Percentiles rank a stretch among this genome's conserved stretches.
These are phyloP conservation scores for Corchorus olitorius DNA, from an alignment of 345 rosid species.

Conservation along the genomic window DNA sequence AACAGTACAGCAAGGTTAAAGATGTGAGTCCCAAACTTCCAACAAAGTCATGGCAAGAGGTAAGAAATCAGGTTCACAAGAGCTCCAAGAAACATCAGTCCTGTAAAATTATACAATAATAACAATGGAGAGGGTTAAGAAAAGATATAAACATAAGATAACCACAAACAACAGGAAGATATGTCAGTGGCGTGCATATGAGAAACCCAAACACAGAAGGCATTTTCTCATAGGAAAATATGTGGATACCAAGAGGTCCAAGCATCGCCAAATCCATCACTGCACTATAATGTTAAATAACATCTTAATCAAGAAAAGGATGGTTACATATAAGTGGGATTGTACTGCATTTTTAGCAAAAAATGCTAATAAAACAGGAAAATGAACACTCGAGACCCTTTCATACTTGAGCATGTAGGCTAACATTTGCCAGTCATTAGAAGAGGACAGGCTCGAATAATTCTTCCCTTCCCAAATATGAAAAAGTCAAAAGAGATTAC, in stretches of 20 bases:
- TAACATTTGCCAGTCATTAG: background rate
- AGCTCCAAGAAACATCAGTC: constrained; percentile 95
- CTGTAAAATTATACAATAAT: constrained; percentile 65
- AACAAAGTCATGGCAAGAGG: constrained; percentile 92
- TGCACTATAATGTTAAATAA: constrained; percentile 10
- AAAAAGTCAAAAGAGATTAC: constrained; percentile 23
- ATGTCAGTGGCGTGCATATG: background rate
- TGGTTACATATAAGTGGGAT: background rate
- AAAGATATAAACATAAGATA: constrained; percentile 26
- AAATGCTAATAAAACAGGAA: background rate
- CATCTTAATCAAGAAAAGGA: constrained; percentile 12
- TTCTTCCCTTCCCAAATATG: constrained; percentile 27
- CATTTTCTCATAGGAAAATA: constrained; percentile 4
- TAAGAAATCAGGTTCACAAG: constrained; percentile 89
- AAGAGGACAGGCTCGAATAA: constrained; percentile 19
- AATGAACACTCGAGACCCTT: background rate
- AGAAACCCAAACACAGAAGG: background rate
- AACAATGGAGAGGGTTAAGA: constrained; percentile 55
- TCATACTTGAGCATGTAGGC: background rate
- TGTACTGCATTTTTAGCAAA: background rate
- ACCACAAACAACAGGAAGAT: constrained; percentile 24
- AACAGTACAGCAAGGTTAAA: constrained; percentile 98
- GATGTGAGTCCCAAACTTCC: constrained; percentile 99
- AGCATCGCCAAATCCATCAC: constrained; percentile 18
- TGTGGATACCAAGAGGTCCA: constrained; percentile 12